phyloP scores from a whole-genome alignment of 2,329 filamentous ascomycete species.

The Stachybotrys chlorohalonatus region DNA sequence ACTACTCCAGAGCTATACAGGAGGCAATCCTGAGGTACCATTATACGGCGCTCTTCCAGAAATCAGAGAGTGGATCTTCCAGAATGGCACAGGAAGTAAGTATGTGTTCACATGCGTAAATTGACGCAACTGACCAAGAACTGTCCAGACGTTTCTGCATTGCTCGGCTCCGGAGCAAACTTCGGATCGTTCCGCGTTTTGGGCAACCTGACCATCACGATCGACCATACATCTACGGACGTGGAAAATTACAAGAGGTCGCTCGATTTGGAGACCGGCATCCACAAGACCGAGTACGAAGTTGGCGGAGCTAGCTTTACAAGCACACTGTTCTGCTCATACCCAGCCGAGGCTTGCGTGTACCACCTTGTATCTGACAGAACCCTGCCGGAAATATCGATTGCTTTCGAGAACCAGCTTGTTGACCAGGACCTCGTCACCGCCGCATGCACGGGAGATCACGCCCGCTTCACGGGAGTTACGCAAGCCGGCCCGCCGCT shows the following conservation, averaged over 20 bases:
- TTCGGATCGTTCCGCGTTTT: constrained; percentile 9
- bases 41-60: constrained; percentile 5
- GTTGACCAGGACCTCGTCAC: not conserved
- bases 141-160: constrained; percentile 4
- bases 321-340: constrained; percentile 31
- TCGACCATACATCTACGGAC: constrained; percentile 3
- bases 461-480: constrained; percentile 21
- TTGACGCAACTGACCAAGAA: not conserved
- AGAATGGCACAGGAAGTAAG: constrained; percentile 7
- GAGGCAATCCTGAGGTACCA: constrained; percentile 6
- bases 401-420: constrained; percentile 33
- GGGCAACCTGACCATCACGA: constrained; percentile 9
- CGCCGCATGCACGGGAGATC: constrained; percentile 18
- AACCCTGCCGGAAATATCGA: constrained; percentile 26
- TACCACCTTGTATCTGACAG: constrained; percentile 7
- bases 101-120: not conserved
- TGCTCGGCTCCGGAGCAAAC: constrained; percentile 4
- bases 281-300: constrained; percentile 2
- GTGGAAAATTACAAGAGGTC: constrained; percentile 3
- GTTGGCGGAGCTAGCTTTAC: constrained; percentile 8
- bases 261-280: constrained; percentile 6
- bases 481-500: constrained; percentile 29
- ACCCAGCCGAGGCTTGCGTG: constrained; percentile 24
- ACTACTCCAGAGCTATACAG: constrained; percentile 6
- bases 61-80: constrained; percentile 7